These are phyloP conservation scores for Penicillium sp. DNA, from an alignment of 2,329 filamentous ascomycete genomes.

Conservation along the genomic window DNA sequence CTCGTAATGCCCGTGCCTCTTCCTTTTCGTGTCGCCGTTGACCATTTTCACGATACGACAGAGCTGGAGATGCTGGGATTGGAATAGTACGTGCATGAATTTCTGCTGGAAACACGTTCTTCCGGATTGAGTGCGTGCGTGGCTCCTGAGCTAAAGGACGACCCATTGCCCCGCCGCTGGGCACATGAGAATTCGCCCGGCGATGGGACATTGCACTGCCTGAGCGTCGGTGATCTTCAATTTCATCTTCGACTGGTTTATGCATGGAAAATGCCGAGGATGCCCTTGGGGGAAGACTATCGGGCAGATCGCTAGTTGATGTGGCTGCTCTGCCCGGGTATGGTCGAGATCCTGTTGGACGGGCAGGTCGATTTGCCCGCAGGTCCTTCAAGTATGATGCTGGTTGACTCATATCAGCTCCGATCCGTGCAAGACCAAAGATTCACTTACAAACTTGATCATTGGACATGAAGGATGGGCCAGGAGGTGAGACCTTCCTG, in stretches of 20 bases:
- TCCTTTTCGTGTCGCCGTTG: conserved; percentile 57
- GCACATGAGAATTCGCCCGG: conserved; percentile 29
- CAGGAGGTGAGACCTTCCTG: conserved; percentile 47
- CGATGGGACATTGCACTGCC: conserved; percentile 42
- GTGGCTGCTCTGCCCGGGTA: conserved; percentile 49
- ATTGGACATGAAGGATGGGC: conserved; percentile 46
- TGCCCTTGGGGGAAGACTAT: conserved; percentile 39
- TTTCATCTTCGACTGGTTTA: conserved; percentile 16
- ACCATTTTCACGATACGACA: conserved; percentile 53
- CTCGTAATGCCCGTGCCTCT: conserved; percentile 55
- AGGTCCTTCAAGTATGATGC: conserved; percentile 60
- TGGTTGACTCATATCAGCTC: conserved; percentile 31
- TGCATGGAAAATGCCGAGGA: conserved; percentile 44
- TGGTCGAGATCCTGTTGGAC: conserved; percentile 60
- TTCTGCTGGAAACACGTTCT: conserved; percentile 37
- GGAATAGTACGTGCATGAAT: conserved; percentile 29
- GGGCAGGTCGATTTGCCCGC: conserved; percentile 54
- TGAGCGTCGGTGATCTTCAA: conserved; percentile 33
- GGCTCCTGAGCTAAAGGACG: conserved; percentile 41
- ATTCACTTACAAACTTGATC: conserved; percentile 45
- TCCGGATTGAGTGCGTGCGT: conserved; percentile 28
- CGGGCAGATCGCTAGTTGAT: conserved; percentile 23
- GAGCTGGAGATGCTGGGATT: conserved; percentile 34
- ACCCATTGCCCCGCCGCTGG: conserved; percentile 28
- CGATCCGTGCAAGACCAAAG: not conserved